Evolutionary conservation across 2,329 filamentous ascomycete species (phyloP).

Genomic region (Gyromitra esculenta): DNA sequence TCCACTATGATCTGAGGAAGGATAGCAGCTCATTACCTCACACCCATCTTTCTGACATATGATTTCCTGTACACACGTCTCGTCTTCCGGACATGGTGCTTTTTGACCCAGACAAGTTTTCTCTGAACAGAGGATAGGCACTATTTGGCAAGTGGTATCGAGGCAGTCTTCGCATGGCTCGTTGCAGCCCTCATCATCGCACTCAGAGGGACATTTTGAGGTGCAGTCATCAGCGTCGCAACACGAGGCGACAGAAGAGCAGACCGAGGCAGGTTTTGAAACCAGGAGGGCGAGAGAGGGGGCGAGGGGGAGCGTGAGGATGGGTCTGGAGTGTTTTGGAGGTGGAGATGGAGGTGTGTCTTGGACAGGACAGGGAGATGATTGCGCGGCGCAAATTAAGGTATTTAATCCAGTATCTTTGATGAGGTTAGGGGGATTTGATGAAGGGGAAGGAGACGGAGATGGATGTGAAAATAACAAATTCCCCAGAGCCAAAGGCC

Average conservation of each 20-base stretch:
- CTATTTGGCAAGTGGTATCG: conserved; percentile 46
- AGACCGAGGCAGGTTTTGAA: conserved; percentile 3
- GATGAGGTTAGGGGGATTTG: background rate
- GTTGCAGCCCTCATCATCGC: conserved; percentile 48
- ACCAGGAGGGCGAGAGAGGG: no score
- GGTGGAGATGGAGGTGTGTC: conserved; percentile 4
- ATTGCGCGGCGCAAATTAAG: conserved; percentile 39
- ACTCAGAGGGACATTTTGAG: conserved; percentile 40
- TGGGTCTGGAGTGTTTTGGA: background rate
- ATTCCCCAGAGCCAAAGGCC: background rate
- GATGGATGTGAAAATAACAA: conserved; percentile 4
- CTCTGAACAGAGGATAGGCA: conserved; percentile 44
- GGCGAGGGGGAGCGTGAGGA: background rate
- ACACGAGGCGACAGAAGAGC: conserved; percentile 27
- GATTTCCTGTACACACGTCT: conserved; percentile 44
- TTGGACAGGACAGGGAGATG: conserved; percentile 23
- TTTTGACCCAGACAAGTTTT: conserved; percentile 47
- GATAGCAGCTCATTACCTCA: conserved; percentile 38
- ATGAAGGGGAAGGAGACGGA: background rate
- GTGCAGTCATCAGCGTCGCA: conserved; percentile 45
- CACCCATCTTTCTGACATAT: conserved; percentile 52
- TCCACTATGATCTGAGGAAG: conserved; percentile 6
- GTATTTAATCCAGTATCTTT: conserved; percentile 34
- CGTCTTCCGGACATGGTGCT: conserved; percentile 40
- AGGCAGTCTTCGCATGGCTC: conserved; percentile 51